Evolutionary conservation across 306 rosid species (phyloP).

Genomic region (Gleditsia sinensis): DNA sequence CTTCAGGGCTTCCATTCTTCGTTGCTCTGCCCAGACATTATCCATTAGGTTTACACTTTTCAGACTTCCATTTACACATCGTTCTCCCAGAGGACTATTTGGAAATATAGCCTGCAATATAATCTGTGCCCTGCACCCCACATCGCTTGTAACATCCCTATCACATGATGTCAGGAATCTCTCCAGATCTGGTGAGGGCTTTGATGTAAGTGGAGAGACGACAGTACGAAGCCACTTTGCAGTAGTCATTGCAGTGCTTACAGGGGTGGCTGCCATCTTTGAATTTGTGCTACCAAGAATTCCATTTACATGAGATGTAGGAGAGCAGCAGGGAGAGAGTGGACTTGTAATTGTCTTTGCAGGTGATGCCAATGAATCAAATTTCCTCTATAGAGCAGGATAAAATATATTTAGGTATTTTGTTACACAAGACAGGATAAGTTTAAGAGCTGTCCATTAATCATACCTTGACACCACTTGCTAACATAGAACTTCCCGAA

Average conservation of each 20-base stretch:
- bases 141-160: conserved; percentile 79
- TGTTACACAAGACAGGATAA: not conserved
- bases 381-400: conserved; percentile 62
- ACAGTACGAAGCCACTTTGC: conserved; percentile 97
- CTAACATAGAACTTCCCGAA: conserved; percentile 64
- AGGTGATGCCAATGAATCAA: conserved; percentile 81
- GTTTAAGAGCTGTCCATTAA: conserved; percentile 8
- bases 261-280: conserved; percentile 88
- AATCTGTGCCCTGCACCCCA: conserved; percentile 77
- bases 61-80: conserved; percentile 64
- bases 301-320: conserved; percentile 63
- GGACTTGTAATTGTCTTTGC: conserved; percentile 71
- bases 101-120: conserved; percentile 95
- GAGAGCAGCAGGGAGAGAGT: conserved; percentile 83
- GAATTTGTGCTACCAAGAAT: conserved; percentile 49
- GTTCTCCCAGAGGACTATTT: conserved; percentile 74
- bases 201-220: conserved; percentile 79
- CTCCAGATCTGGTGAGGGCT: conserved; percentile 79
- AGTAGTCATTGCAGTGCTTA: conserved; percentile 97
- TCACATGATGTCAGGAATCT: conserved; percentile 81
- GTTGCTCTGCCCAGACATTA: conserved; percentile 91
- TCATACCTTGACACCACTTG: conserved; percentile 77
- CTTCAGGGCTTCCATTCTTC: conserved; percentile 85
- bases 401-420: conserved; percentile 32
- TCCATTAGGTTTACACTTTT: conserved; percentile 86